These are phyloP conservation scores for Huntiella decipiens DNA, from an alignment of 2,329 filamentous ascomycete species.

Conservation along the genomic window DNA sequence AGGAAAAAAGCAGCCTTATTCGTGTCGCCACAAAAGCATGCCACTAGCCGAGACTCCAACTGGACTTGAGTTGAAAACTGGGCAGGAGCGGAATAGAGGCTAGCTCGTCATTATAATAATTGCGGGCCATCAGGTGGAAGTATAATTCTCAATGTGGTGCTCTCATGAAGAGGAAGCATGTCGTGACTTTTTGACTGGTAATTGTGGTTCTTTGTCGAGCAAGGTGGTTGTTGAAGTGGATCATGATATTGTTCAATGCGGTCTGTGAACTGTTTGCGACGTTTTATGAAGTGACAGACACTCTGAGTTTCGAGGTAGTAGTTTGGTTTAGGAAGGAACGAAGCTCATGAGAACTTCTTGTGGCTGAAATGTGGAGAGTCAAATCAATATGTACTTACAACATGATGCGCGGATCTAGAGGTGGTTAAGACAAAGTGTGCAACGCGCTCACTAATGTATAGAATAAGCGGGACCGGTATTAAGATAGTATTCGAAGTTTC, in stretches of 20 bases:
- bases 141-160: too few relatives aligned
- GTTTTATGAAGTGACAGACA: neutral
- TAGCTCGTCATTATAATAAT: too few relatives aligned
- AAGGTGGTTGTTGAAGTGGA: neutral
- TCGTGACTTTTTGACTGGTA: too few relatives aligned
- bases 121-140: too few relatives aligned
- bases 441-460: neutral
- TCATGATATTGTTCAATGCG: neutral
- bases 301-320: neutral
- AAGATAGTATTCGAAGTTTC: too few relatives aligned
- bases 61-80: too few relatives aligned
- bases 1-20: too few relatives aligned
- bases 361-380: neutral
- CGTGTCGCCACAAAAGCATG: too few relatives aligned
- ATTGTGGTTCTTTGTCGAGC: neutral
- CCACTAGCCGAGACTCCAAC: too few relatives aligned
- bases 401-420: neutral
- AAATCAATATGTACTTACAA: conserved; percentile 4
- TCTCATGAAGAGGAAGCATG: too few relatives aligned
- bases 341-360: neutral
- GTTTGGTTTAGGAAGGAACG: neutral
- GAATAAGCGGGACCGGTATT: too few relatives aligned
- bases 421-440: neutral
- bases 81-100: too few relatives aligned
- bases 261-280: neutral